Percentiles rank a stretch among this genome's conserved stretches.
phyloP scores from a whole-genome alignment of 1,284 basidiomycete genomes.

The Apiotrichum porosum region DNA sequence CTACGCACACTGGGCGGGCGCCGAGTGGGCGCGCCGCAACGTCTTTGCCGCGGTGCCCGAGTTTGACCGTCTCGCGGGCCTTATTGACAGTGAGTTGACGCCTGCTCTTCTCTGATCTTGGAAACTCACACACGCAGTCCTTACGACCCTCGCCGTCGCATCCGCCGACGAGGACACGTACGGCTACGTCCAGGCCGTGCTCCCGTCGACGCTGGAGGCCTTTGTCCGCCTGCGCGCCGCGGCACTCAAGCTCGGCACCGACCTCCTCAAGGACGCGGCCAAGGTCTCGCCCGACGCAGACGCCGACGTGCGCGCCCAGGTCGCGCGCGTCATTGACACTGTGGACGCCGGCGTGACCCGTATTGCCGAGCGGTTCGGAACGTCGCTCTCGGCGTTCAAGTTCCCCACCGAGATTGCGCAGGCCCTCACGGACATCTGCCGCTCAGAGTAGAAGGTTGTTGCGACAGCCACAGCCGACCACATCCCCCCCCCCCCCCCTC shows the following conservation, averaged over 20 bases:
- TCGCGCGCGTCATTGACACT: conserved; percentile 3
- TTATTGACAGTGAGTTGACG: conserved; percentile 37
- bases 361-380: conserved; percentile 33
- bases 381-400: conserved; percentile 35
- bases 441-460: not conserved
- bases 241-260: conserved; percentile 19
- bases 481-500: not conserved
- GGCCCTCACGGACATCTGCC: conserved; percentile 33
- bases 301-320: conserved; percentile 8
- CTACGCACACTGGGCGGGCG: conserved; percentile 22
- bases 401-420: conserved; percentile 33
- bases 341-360: conserved; percentile 27
- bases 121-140: conserved; percentile 22
- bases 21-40: conserved; percentile 30
- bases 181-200: conserved; percentile 39
- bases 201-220: conserved; percentile 41
- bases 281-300: conserved; percentile 9
- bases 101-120: not conserved
- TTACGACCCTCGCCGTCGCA: conserved; percentile 31
- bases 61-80: conserved; percentile 19
- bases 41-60: conserved; percentile 27
- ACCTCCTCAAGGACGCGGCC: conserved; percentile 18
- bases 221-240: conserved; percentile 32
- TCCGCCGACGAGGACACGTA: conserved; percentile 42
- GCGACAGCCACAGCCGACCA: not conserved